phyloP scores from a whole-genome alignment of 176 grass and related monocot species.

The Canna indica region DNA sequence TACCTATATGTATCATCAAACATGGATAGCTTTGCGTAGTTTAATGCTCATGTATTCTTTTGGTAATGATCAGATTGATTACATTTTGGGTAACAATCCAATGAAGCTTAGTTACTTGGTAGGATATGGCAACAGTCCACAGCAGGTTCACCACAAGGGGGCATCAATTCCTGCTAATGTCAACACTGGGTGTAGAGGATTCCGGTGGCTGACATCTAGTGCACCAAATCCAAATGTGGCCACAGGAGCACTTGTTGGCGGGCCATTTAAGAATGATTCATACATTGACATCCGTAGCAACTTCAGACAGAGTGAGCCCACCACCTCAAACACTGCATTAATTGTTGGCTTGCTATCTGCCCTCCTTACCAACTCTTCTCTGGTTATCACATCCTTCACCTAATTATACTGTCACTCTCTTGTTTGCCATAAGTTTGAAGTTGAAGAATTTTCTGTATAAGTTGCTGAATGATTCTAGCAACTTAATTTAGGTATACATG shows the following conservation, averaged over 20 bases:
- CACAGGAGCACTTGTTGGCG: slow-evolving; percentile 51
- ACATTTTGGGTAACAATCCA: slow-evolving; percentile 65
- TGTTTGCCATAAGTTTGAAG: too few relatives aligned
- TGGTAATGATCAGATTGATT: slow-evolving; percentile 29
- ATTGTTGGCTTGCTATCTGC: slow-evolving; percentile 50
- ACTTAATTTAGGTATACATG: too few relatives aligned
- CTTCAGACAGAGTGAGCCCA: slow-evolving; percentile 52
- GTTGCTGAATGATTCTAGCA: too few relatives aligned
- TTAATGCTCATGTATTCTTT: not conserved
- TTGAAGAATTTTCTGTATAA: too few relatives aligned
- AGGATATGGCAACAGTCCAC: slow-evolving; percentile 46
- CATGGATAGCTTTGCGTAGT: not conserved
- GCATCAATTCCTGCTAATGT: slow-evolving; percentile 55
- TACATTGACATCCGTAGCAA: slow-evolving; percentile 49
- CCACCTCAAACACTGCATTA: slow-evolving; percentile 54
- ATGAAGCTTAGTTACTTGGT: slow-evolving; percentile 80
- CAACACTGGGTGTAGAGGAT: slow-evolving; percentile 43
- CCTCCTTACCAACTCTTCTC: slow-evolving; percentile 37
- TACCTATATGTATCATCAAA: not conserved
- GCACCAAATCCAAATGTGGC: slow-evolving; percentile 56
- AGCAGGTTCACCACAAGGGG: slow-evolving; percentile 61
- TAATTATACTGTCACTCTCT: too few relatives aligned
- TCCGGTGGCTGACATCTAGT: slow-evolving; percentile 41
- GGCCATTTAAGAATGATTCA: slow-evolving; percentile 57
- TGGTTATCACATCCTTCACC: slow-evolving; percentile 28